These are phyloP conservation scores for Colletotrichum eleusines DNA, from an alignment of 2,329 filamentous ascomycete species.

Conservation along the genomic window DNA sequence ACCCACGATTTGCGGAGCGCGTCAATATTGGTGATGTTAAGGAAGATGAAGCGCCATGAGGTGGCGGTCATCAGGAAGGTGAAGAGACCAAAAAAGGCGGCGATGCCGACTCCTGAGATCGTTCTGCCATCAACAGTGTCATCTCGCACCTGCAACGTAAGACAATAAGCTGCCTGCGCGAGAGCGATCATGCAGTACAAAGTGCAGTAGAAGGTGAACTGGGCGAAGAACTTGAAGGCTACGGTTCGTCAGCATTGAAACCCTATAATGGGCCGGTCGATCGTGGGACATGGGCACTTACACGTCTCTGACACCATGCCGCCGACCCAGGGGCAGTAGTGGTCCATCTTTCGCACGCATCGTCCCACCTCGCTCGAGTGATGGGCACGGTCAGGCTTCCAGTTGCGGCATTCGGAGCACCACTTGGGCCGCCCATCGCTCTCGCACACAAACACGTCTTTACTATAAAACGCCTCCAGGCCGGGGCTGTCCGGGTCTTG, in stretches of 20 bases:
- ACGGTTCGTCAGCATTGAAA: constrained; percentile 13
- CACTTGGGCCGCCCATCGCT: constrained; percentile 85
- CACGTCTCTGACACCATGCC: constrained; percentile 88
- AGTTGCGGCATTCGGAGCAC: constrained; percentile 86
- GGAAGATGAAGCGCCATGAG: constrained; percentile 75
- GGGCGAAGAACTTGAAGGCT: constrained; percentile 92
- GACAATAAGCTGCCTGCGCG: constrained; percentile 72
- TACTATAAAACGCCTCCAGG: constrained; percentile 82
- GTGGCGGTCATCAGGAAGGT: constrained; percentile 80
- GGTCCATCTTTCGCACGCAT: constrained; percentile 92
- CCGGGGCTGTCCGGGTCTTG: constrained; percentile 72
- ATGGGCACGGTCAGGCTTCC: constrained; percentile 89
- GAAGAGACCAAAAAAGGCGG: constrained; percentile 84
- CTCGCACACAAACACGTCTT: constrained; percentile 87
- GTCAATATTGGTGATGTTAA: constrained; percentile 89
- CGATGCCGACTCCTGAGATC: constrained; percentile 74
- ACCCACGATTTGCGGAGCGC: constrained; percentile 72
- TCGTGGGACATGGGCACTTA: constrained; percentile 51
- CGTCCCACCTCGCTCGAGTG: constrained; percentile 86
- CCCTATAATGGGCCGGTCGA: constrained; percentile 45
- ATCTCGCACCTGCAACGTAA: constrained; percentile 65
- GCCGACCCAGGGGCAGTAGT: constrained; percentile 97
- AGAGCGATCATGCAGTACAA: constrained; percentile 76
- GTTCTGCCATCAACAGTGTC: constrained; percentile 68
- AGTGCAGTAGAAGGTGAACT: constrained; percentile 82